Conservation (phyloP, 208 protist species). For the Trypanosoma lewisi region DNA sequence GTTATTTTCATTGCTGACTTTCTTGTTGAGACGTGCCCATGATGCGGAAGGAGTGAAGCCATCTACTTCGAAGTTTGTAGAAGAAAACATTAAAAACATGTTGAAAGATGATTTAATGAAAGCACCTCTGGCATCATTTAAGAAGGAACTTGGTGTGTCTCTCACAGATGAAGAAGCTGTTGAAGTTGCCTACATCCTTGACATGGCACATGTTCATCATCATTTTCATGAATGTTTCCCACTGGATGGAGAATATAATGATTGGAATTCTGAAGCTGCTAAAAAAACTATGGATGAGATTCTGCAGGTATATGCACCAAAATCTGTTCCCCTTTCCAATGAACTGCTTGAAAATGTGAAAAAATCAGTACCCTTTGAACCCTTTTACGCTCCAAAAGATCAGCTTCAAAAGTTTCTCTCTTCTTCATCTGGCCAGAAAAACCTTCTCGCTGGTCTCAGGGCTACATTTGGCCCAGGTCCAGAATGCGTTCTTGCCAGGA, state of each 20-base stretch:
- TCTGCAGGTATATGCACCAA: conserved; percentile 35
- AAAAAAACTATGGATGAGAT: conserved; percentile 39
- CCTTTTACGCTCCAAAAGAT: conserved; percentile 71
- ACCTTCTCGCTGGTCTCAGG: conserved; percentile 55
- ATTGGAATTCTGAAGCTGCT: conserved; percentile 54
- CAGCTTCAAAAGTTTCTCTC: conserved; percentile 65
- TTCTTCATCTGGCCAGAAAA: conserved; percentile 49
- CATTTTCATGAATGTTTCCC: conserved; percentile 87
- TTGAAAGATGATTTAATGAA: conserved; percentile 33
- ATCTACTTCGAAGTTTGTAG: conserved; percentile 33
- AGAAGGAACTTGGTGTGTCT: conserved; percentile 51
- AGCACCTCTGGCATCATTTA: conserved; percentile 36
- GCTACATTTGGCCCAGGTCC: conserved; percentile 58
- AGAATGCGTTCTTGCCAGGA: conserved; percentile 45
- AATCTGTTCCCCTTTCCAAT: conserved; percentile 30
- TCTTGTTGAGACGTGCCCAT: conserved; percentile 50
- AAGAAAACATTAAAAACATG: conserved; percentile 48
- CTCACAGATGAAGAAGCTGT: conserved; percentile 70
- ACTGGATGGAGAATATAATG: conserved; percentile 48
- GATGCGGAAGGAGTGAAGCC: conserved; percentile 29
- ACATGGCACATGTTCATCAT: conserved; percentile 62
- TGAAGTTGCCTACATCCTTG: conserved; percentile 65
- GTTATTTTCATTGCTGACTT: conserved; percentile 56
- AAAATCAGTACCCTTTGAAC: conserved; percentile 35
- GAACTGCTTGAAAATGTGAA: conserved; percentile 57